Evolutionary conservation across 768 basidiomycete species (phyloP), one percentile per base, ranked within the genome.

Genomic region (Psilocybe cubensis): DNA sequence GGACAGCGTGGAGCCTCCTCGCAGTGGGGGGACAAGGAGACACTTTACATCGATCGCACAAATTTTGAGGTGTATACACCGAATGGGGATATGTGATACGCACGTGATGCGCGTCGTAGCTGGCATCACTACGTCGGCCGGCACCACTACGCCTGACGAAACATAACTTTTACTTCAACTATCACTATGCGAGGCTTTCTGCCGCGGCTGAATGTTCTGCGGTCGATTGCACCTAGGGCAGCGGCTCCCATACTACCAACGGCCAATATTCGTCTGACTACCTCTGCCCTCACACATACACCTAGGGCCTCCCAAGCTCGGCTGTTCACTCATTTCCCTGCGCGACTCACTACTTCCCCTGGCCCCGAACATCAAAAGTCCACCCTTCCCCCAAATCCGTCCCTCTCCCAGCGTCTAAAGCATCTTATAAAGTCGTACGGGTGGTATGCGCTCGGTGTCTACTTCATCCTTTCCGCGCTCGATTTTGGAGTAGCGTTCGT

Each of bases 401-500:
- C 86, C 0, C 76, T 93, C 54, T 84, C 89, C 1, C 83, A 89
- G 69, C 83, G 87, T 18, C 77, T 95, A 21, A 93, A 88, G 67
- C 81, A 85, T 63, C 88, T 98, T 56, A 88, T 95, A 57, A 95
- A 91, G 69, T 84, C 90, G 3, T 97, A 98, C 70, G 96, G 96
- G 27, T 94, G 92, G 92, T 96, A 96, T 69, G 94, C 97, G 18
- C 81, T 98, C 25, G 95, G 91, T 28, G 87, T 98, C 23, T 99
- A 99, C 77, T 42, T 88, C 60, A 68, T 88, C 48, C 69, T 98
- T 53, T 83, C 84, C 40, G 76, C 79, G 6, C 67, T 95, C 68
- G 97, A 99, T 71, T 94, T 98, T 69, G 76, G 83, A 31, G 79
- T 97, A 65, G 86, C 91, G 0, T 97, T 97, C 69, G 82, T 86